Conservation (phyloP, 192 early-diverging fungal genomes). For the Fimicolochytrium jonesii region DNA sequence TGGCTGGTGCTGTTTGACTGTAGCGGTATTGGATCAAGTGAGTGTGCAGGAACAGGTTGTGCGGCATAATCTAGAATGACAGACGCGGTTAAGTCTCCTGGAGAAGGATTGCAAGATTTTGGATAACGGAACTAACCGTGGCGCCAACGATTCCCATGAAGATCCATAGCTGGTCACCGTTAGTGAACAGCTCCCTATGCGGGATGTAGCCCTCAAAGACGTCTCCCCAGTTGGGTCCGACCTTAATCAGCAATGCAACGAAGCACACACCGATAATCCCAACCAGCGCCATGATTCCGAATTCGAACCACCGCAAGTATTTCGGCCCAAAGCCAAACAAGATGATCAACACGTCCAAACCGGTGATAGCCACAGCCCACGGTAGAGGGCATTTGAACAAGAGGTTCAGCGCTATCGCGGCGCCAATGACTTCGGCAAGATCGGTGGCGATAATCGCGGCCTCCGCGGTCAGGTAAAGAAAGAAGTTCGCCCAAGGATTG, state of each 20-base stretch:
- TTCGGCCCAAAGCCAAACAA: slow-evolving; percentile 56
- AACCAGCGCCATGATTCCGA: slow-evolving; percentile 62
- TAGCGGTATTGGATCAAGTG: slow-evolving; percentile 60
- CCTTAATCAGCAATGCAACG: slow-evolving; percentile 52
- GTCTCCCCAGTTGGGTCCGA: slow-evolving; percentile 51
- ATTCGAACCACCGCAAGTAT: slow-evolving; percentile 61
- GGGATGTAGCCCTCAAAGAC: slow-evolving; percentile 69
- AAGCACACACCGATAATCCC: slow-evolving; percentile 62
- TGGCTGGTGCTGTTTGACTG: slow-evolving; percentile 14
- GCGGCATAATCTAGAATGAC: slow-evolving; percentile 65
- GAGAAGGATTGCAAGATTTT: neutral
- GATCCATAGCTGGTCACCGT: slow-evolving; percentile 54
- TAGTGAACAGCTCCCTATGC: slow-evolving; percentile 49
- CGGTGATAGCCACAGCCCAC: slow-evolving; percentile 71
- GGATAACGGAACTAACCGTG: slow-evolving; percentile 41
- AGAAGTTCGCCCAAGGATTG: slow-evolving; percentile 47
- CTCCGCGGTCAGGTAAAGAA: slow-evolving; percentile 69
- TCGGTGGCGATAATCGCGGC: slow-evolving; percentile 74
- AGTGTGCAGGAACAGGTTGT: slow-evolving; percentile 77
- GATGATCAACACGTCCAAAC: slow-evolving; percentile 65
- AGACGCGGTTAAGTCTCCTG: neutral
- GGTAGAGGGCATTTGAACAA: slow-evolving; percentile 65
- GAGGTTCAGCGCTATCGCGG: slow-evolving; percentile 76
- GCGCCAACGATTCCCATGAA: slow-evolving; percentile 79
- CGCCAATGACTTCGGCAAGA: slow-evolving; percentile 80